Evolutionary conservation across 345 rosid species (phyloP).

Genomic region (Corchorus olitorius): DNA sequence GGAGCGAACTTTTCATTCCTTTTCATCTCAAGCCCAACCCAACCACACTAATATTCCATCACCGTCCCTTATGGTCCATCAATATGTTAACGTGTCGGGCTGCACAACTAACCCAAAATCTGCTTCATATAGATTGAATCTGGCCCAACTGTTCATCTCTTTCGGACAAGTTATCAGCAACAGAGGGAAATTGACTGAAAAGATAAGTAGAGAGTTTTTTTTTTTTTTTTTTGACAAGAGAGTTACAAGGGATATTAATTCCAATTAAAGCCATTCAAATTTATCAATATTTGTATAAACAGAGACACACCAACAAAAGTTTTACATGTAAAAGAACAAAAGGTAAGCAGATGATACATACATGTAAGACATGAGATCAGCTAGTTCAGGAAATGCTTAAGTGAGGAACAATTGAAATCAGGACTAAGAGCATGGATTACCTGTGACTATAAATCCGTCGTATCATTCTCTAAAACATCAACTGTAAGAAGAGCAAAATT

Average conservation of each 20-base stretch:
- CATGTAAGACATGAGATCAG: conserved; percentile 18
- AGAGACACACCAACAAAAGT: conserved; percentile 22
- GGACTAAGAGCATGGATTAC: conserved; percentile 19
- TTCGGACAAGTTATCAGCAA: not conserved
- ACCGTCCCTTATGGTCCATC: too few relatives aligned
- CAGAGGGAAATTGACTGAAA: too few relatives aligned
- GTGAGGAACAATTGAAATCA: conserved; percentile 19
- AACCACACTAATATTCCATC: too few relatives aligned
- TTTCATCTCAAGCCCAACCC: too few relatives aligned
- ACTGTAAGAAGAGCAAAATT: conserved; percentile 14
- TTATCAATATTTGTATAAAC: conserved; percentile 17
- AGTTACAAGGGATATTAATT: not conserved
- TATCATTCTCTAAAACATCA: conserved; percentile 17
- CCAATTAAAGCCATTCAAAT: conserved; percentile 13
- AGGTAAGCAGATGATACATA: conserved; percentile 25
- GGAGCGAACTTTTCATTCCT: too few relatives aligned
- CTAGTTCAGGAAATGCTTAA: conserved; percentile 8
- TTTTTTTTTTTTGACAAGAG: too few relatives aligned
- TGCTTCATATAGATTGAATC: too few relatives aligned
- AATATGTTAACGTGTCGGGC: too few relatives aligned
- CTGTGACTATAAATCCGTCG: conserved; percentile 26
- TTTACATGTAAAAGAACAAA: conserved; percentile 3
- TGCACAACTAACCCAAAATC: too few relatives aligned
- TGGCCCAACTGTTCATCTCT: too few relatives aligned
- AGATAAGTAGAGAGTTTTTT: not conserved